These are phyloP conservation scores for Cutaneotrichosporon sp. DNA, from an alignment of 1,284 basidiomycete genomes.

Conservation along the genomic window DNA sequence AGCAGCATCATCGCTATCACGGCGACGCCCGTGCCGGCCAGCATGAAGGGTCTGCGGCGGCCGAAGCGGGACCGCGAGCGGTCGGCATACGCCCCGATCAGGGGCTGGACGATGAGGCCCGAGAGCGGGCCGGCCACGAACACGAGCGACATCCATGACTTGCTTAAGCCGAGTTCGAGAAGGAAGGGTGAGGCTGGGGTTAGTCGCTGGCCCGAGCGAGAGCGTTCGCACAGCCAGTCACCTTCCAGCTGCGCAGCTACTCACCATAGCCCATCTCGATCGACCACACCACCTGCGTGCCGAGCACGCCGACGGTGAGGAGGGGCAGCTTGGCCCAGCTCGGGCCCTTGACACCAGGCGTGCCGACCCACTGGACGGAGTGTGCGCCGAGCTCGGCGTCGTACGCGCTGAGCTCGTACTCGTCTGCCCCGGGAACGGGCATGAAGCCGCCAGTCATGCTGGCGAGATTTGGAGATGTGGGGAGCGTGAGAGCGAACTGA, in stretches of 20 bases:
- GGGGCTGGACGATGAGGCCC: conserved; percentile 87
- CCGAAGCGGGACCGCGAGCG: conserved; percentile 82
- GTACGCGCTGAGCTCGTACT: conserved; percentile 32
- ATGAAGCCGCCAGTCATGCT: conserved; percentile 45
- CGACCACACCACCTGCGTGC: conserved; percentile 84
- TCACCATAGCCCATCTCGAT: conserved; percentile 87
- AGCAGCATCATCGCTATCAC: conserved; percentile 74
- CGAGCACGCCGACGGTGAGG: conserved; percentile 73
- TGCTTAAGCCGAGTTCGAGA: conserved; percentile 82
- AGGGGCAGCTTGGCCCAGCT: conserved; percentile 66
- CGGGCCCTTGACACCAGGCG: conserved; percentile 63
- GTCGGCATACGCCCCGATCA: conserved; percentile 84
- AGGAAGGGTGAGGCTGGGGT: conserved; percentile 80
- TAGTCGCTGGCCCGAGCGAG: conserved; percentile 4
- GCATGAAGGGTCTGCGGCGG: conserved; percentile 81
- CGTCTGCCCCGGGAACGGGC: conserved; percentile 32
- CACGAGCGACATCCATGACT: conserved; percentile 83
- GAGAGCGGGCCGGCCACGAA: conserved; percentile 93
- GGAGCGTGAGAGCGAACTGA: not conserved
- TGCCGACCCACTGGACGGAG: conserved; percentile 60
- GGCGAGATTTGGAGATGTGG: not conserved
- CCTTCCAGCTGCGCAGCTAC: too few species aligned
- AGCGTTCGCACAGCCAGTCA: too few species aligned
- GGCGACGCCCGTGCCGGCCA: conserved; percentile 69
- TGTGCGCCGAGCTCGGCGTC: conserved; percentile 29